Percentiles rank a stretch among this genome's conserved stretches.
phyloP scores from a whole-genome alignment of 495 filamentous ascomycete genomes.

The Mytilinidion resinicola region DNA sequence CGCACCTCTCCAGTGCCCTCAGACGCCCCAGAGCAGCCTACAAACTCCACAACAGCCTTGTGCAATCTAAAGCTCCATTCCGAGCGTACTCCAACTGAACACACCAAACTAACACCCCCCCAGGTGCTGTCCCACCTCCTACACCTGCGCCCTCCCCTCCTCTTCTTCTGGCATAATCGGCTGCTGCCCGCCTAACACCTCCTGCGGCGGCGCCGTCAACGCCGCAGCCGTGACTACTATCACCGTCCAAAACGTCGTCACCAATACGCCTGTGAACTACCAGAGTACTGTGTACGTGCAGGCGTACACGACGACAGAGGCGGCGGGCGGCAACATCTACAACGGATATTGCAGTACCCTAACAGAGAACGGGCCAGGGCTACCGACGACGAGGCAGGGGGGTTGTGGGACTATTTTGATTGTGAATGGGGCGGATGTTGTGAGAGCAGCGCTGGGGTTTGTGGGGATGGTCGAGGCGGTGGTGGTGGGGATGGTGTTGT shows the following conservation, averaged over 20 bases:
- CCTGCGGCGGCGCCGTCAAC: constrained; percentile 29
- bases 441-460: background rate
- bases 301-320: background rate
- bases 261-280: background rate
- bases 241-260: constrained; percentile 10
- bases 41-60: too few relatives aligned
- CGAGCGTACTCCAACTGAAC: background rate
- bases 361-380: background rate
- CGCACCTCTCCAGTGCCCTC: too few relatives aligned
- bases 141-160: constrained; percentile 28
- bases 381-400: background rate
- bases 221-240: constrained; percentile 21
- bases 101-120: background rate
- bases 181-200: constrained; percentile 34
- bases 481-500: background rate
- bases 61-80: background rate
- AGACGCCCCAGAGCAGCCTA: too few relatives aligned
- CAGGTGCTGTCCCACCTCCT: constrained; percentile 35
- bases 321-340: background rate
- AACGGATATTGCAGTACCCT: background rate
- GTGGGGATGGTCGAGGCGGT: background rate
- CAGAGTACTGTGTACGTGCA: constrained; percentile 20
- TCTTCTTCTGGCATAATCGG: constrained; percentile 26
- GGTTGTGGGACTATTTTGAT: background rate
- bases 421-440: background rate